These are phyloP conservation scores for Aspergillus sp. DNA, from an alignment of 2,329 filamentous ascomycete species.

Conservation along the genomic window DNA sequence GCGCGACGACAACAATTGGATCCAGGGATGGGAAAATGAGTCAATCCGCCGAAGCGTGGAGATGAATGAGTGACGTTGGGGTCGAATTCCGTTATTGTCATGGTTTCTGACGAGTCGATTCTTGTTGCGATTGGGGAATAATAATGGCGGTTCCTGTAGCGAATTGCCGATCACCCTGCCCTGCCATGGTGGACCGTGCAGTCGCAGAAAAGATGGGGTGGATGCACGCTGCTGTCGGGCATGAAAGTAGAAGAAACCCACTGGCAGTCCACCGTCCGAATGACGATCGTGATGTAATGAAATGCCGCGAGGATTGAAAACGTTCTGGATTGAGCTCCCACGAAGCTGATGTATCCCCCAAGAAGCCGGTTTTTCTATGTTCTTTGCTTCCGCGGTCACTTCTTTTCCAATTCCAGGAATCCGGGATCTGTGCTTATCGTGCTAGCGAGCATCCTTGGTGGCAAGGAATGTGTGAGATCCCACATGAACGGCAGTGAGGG, in stretches of 20 bases:
- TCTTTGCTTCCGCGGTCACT: background rate
- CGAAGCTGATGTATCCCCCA: background rate
- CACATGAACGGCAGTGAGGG: background rate
- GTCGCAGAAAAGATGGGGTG: background rate
- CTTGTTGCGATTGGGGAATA: background rate
- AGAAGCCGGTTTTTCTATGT: background rate
- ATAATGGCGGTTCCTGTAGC: background rate
- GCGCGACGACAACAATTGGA: background rate
- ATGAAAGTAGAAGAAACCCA: background rate
- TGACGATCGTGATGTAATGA: background rate
- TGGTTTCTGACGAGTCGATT: slow-evolving; percentile 9
- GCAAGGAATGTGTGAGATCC: background rate
- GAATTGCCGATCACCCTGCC: background rate
- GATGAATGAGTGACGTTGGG: slow-evolving; percentile 2
- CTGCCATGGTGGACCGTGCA: background rate
- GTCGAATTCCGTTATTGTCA: slow-evolving; percentile 4
- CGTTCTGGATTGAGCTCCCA: background rate
- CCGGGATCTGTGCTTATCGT: background rate
- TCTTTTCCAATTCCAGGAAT: background rate
- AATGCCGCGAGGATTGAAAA: background rate
- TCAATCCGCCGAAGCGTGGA: background rate
- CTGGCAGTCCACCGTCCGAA: background rate
- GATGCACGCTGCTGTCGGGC: slow-evolving; percentile 4
- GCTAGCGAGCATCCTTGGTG: background rate
- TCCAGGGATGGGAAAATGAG: slow-evolving; percentile 3